Evolutionary conservation across 108 stramenopile species (phyloP).

Genomic region (Fistulifera solaris): DNA sequence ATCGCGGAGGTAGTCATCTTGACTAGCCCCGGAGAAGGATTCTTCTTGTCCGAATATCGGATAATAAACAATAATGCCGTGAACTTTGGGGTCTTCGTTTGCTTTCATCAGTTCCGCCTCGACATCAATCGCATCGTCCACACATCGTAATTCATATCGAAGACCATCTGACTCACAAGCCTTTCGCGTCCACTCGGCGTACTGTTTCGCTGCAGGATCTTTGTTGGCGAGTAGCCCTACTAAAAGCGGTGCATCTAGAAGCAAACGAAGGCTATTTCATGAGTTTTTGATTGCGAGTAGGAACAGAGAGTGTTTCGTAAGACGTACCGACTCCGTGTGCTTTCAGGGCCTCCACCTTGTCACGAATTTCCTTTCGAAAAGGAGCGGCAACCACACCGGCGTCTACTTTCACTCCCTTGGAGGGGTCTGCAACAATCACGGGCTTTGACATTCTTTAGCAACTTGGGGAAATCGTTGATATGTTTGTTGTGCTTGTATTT

Average conservation of each 20-base stretch:
- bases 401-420: constrained; percentile 62
- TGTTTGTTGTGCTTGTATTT: too few species aligned
- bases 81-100: constrained; percentile 90
- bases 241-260: constrained; percentile 80
- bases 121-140: constrained; percentile 80
- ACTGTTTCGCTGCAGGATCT: constrained; percentile 87
- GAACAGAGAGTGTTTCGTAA: neutral
- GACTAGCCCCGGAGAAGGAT: constrained; percentile 85
- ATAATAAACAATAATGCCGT: constrained; percentile 97
- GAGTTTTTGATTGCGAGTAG: neutral
- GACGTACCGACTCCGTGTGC: constrained; percentile 48
- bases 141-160: constrained; percentile 83
- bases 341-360: constrained; percentile 58
- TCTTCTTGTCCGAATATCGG: constrained; percentile 94
- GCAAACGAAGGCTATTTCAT: neutral
- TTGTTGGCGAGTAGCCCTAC: constrained; percentile 89
- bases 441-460: constrained; percentile 8
- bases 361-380: constrained; percentile 85
- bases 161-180: constrained; percentile 88
- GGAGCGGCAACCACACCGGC: constrained; percentile 73
- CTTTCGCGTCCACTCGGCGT: constrained; percentile 94
- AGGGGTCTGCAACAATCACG: constrained; percentile 26
- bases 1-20: constrained; percentile 97
- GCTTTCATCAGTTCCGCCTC: constrained; percentile 80
- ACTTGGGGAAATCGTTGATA: too few species aligned